Evolutionary conservation across 2,329 filamentous ascomycete species (phyloP).

Genomic region (Microdochium bolleyi): DNA sequence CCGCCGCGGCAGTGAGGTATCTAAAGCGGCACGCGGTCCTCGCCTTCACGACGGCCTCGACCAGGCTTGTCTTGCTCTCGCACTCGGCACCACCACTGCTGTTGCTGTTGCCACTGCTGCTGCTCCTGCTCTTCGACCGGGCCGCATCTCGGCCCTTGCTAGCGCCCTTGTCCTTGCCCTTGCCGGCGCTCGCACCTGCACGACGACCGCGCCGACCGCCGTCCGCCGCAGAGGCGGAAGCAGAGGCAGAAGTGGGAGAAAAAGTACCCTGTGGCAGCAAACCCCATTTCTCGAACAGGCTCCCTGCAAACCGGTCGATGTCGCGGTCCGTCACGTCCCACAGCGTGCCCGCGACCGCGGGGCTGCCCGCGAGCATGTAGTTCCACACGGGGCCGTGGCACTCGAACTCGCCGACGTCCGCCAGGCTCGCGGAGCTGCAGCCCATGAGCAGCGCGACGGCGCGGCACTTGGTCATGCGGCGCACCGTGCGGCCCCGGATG

Average conservation of each 20-base stretch:
- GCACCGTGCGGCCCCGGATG: constrained; percentile 76
- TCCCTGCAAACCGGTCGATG: constrained; percentile 84
- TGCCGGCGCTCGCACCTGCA: constrained; percentile 12
- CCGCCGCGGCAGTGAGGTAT: constrained; percentile 89
- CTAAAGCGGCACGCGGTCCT: constrained; percentile 75
- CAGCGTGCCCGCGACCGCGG: constrained; percentile 82
- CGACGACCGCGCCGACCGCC: constrained; percentile 1
- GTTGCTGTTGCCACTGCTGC: constrained; percentile 3
- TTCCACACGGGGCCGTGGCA: constrained; percentile 85
- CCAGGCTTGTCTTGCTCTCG: constrained; percentile 44
- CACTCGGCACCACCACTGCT: constrained; percentile 9
- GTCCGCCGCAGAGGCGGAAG: neutral
- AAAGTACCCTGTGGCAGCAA: constrained; percentile 46
- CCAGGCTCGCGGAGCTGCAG: constrained; percentile 77
- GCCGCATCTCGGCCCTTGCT: constrained; percentile 16
- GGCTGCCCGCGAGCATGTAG: constrained; percentile 82
- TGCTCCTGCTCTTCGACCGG: constrained; percentile 8
- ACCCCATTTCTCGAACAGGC: constrained; percentile 80
- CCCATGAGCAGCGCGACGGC: constrained; percentile 88
- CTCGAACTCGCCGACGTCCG: constrained; percentile 80
- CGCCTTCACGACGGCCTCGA: constrained; percentile 73
- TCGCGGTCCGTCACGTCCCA: constrained; percentile 99
- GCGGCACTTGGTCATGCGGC: constrained; percentile 64
- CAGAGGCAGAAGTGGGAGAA: neutral
- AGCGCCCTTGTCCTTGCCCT: constrained; percentile 17